Evolutionary conservation across 345 rosid species (phyloP).

Genomic region (Acer yangbiense): DNA sequence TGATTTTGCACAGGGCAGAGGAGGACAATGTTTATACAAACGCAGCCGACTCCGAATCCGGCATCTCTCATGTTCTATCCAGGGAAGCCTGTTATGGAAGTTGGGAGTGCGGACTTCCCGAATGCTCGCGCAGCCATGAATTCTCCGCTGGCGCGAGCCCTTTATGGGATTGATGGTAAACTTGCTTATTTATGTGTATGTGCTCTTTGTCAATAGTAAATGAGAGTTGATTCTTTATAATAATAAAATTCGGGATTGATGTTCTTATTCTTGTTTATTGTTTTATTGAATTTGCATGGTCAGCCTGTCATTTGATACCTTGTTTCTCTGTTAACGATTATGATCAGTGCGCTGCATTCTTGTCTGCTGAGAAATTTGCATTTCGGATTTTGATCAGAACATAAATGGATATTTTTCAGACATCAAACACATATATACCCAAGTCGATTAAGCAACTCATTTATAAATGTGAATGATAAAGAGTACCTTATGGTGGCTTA

Average conservation of each 20-base stretch:
- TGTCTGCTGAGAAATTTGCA: neutral
- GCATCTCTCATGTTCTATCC: conserved; percentile 95
- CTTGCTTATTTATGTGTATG: neutral
- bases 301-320: neutral
- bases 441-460: too few species aligned
- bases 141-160: conserved; percentile 76
- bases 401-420: too few species aligned
- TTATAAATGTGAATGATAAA: too few species aligned
- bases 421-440: too few species aligned
- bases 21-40: conserved; percentile 91
- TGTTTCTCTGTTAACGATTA: neutral
- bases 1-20: conserved; percentile 62
- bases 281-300: neutral
- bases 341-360: neutral
- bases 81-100: conserved; percentile 89
- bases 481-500: too few species aligned
- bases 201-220: neutral
- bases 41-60: conserved; percentile 92
- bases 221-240: neutral
- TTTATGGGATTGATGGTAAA: conserved; percentile 79
- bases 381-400: neutral
- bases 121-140: conserved; percentile 75
- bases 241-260: neutral
- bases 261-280: neutral
- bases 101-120: conserved; percentile 92